phyloP scores from a whole-genome alignment of 768 basidiomycete genomes.

The Termitomyces sp. region DNA sequence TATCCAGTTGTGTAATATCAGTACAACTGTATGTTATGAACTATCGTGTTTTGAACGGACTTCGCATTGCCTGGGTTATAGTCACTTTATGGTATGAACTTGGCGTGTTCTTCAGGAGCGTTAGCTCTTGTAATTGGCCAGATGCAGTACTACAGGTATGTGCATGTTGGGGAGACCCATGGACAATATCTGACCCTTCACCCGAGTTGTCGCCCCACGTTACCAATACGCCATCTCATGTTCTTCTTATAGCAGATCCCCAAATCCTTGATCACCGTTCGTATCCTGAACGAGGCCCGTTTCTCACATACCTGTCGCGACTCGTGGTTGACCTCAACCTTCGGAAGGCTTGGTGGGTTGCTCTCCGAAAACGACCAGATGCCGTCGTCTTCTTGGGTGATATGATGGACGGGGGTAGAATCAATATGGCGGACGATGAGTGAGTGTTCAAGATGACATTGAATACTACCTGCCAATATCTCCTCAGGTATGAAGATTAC shows the following conservation, averaged over 20 bases:
- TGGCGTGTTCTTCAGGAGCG: conserved; percentile 44
- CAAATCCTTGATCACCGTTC: conserved; percentile 77
- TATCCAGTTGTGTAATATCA: not conserved
- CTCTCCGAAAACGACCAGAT: conserved; percentile 56
- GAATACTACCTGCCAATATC: not conserved
- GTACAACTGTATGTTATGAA: not conserved
- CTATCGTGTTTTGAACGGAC: conserved; percentile 21
- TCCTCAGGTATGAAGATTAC: conserved; percentile 67
- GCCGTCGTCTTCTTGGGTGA: conserved; percentile 82
- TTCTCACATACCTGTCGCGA: conserved; percentile 55
- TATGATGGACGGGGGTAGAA: conserved; percentile 85
- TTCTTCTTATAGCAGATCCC: conserved; percentile 85
- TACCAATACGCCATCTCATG: conserved; percentile 28
- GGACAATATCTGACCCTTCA: not conserved
- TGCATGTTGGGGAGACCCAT: not conserved
- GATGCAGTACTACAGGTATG: conserved; percentile 30
- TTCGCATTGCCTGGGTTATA: conserved; percentile 57
- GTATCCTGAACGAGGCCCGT: conserved; percentile 54
- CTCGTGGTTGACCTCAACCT: conserved; percentile 76
- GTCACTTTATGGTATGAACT: conserved; percentile 69
- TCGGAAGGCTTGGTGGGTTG: conserved; percentile 78
- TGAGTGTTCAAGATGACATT: conserved; percentile 32
- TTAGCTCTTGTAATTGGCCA: conserved; percentile 57
- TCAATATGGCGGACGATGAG: conserved; percentile 60
- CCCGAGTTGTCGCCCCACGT: not conserved